Evolutionary conservation across 306 rosid genomes (phyloP).

Genomic region (Trifolium subterraneum): DNA sequence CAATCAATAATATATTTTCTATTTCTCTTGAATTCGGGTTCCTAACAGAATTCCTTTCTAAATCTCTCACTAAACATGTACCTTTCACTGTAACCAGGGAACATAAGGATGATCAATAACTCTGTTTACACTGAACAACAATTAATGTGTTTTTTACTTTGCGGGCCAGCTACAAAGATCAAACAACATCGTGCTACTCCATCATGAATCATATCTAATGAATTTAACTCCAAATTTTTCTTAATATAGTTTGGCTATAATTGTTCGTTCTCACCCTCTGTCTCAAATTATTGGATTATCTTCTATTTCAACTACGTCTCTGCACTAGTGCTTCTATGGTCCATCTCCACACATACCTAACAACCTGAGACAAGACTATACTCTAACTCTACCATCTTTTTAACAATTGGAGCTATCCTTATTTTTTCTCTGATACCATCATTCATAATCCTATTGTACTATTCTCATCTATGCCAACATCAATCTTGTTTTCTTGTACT

Average conservation of each 20-base stretch:
- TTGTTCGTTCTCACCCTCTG: neutral
- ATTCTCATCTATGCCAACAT: neutral
- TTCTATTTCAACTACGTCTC: neutral
- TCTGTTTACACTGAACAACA: constrained; percentile 5
- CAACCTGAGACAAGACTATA: neutral
- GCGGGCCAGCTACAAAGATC: neutral
- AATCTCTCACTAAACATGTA: constrained; percentile 27
- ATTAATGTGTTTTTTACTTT: neutral
- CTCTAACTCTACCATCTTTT: neutral
- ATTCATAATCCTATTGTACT: neutral
- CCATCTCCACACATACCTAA: neutral
- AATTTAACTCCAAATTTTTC: constrained; percentile 16
- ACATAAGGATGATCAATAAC: constrained; percentile 18
- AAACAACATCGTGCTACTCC: neutral
- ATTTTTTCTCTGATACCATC: neutral
- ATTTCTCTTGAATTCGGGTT: no score
- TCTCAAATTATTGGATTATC: constrained; percentile 6
- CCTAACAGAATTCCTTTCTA: constrained; percentile 18
- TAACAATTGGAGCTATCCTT: neutral
- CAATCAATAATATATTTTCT: no score
- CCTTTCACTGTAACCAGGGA: constrained; percentile 5
- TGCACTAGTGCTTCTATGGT: neutral
- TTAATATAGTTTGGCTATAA: neutral
- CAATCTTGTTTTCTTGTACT: neutral
- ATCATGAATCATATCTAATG: neutral